Conservation (phyloP, 306 rosid genomes). For the Dalbergia cultrata region DNA sequence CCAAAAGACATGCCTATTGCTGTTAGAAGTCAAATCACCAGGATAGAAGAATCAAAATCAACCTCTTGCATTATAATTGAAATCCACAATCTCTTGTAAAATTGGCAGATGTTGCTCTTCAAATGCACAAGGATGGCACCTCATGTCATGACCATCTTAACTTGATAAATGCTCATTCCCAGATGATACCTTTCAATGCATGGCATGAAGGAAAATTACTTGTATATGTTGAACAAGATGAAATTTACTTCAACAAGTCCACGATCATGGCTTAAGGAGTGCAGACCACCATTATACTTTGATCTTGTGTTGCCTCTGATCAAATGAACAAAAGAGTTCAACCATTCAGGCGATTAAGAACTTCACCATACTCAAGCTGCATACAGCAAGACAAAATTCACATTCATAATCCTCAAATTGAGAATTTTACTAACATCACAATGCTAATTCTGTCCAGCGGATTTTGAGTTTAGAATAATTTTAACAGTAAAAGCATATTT, state of each 20-base stretch:
- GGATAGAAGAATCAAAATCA: conserved; percentile 1
- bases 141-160: conserved; percentile 1
- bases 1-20: conserved; percentile 9
- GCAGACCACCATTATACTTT: neutral
- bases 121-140: neutral
- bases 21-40: conserved; percentile 16
- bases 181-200: neutral
- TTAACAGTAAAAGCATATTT: neutral
- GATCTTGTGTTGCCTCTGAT: neutral
- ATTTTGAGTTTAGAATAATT: neutral
- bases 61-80: conserved; percentile 22
- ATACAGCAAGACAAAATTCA: neutral
- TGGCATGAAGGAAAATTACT: neutral
- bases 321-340: conserved; percentile 20
- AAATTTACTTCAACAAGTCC: neutral
- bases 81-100: conserved; percentile 27
- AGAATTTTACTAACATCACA: conserved; percentile 1
- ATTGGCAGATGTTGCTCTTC: neutral
- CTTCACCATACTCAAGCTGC: conserved; percentile 22
- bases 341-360: conserved; percentile 10
- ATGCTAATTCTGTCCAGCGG: neutral
- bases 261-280: neutral
- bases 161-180: neutral
- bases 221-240: neutral
- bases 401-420: neutral